A percentile compares a stretch with the other conserved stretches of the same genome.
phyloP scores from a whole-genome alignment of 306 rosid genomes.

The Casuarina equisetifolia region DNA sequence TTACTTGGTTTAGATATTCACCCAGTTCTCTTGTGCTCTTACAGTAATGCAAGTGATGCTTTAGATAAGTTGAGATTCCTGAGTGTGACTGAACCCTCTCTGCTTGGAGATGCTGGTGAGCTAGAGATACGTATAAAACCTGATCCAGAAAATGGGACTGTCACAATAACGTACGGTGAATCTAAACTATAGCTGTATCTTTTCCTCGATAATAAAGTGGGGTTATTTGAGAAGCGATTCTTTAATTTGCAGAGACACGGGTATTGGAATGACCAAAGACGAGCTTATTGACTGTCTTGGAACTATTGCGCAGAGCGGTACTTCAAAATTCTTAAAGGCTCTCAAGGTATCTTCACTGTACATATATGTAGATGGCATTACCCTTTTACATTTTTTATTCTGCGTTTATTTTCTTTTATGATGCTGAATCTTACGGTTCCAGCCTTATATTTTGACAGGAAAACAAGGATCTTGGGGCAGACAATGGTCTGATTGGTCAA shows the following conservation, averaged over 20 bases:
- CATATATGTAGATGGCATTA: not conserved
- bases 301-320: constrained; percentile 99
- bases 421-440: constrained; percentile 9
- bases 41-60: constrained; percentile 94
- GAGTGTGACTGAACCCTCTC: constrained; percentile 92
- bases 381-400: not conserved
- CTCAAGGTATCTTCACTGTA: constrained; percentile 54
- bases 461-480: constrained; percentile 87
- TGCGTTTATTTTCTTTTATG: not conserved
- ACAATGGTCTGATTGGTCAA: constrained; percentile 89
- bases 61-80: constrained; percentile 94
- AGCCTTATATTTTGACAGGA: constrained; percentile 47
- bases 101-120: constrained; percentile 89
- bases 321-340: constrained; percentile 90
- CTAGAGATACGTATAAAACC: constrained; percentile 86
- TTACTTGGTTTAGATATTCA: not conserved
- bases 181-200: not conserved
- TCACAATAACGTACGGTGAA: constrained; percentile 70
- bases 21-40: constrained; percentile 6
- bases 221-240: constrained; percentile 10
- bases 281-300: constrained; percentile 97
- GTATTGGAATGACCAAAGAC: constrained; percentile 96
- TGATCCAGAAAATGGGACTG: constrained; percentile 82
- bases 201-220: constrained; percentile 3
- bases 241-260: constrained; percentile 66